These are phyloP conservation scores for Plasmopara halstedii DNA, from an alignment of 352 stramenopile species.

Conservation along the genomic window DNA sequence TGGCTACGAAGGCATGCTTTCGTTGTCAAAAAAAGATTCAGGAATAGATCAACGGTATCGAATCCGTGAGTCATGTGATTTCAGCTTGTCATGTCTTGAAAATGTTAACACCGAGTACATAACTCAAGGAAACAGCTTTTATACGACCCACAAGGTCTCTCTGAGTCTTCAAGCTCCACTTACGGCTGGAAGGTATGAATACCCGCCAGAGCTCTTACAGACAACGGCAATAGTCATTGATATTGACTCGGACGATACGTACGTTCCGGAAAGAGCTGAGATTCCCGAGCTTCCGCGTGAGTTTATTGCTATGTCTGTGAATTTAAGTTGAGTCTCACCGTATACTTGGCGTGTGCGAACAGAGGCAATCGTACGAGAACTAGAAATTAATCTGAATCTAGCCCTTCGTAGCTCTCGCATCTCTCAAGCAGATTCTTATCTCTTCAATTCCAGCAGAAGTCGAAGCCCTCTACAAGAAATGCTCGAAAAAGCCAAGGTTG, in stretches of 20 bases:
- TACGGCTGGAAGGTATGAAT: conserved; percentile 8
- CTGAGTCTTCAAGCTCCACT: conserved; percentile 27
- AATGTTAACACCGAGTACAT: conserved; percentile 1
- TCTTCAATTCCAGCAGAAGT: conserved; percentile 29
- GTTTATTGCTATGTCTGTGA: conserved; percentile 1
- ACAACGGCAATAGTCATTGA: conserved; percentile 48
- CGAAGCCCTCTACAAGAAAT: conserved; percentile 28
- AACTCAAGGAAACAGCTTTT: conserved; percentile 52
- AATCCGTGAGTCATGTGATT: conserved; percentile 36
- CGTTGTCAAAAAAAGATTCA: conserved; percentile 42
- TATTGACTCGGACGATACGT: conserved; percentile 63
- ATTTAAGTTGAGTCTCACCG: background rate
- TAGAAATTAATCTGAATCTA: conserved; percentile 38
- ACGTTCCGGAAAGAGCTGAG: conserved; percentile 53
- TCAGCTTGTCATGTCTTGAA: background rate
- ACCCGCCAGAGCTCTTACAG: conserved; percentile 40
- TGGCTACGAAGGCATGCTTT: conserved; percentile 41
- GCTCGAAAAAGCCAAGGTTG: conserved; percentile 2
- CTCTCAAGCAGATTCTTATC: conserved; percentile 34
- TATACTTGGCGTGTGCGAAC: background rate
- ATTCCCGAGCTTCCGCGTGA: conserved; percentile 60
- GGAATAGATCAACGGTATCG: conserved; percentile 39
- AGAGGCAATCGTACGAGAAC: conserved; percentile 46
- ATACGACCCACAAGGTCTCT: conserved; percentile 51
- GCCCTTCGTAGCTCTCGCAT: conserved; percentile 32